Conservation (phyloP, 345 rosid genomes). For the thale cress (Arabidopsis thaliana) region TAIR10.1 NC_003070.9:2155501-2156000, state of each 20-base stretch:
- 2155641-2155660: slow-evolving; percentile 47
- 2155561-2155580: slow-evolving; percentile 60
- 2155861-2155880: slow-evolving; percentile 34
- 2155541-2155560: slow-evolving; percentile 50
- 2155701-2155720: slow-evolving; percentile 52
- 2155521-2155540: slow-evolving; percentile 53
- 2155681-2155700: slow-evolving; percentile 89
- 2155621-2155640: neutral
- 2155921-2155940: slow-evolving; percentile 2
- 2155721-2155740: slow-evolving; percentile 73
- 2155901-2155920: no score
- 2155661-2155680: slow-evolving; percentile 50
- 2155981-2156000: no score
- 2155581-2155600: slow-evolving; percentile 40
- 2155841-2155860: neutral
- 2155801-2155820: neutral
- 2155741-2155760: slow-evolving; percentile 60
- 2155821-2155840: neutral
- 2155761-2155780: neutral
- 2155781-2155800: slow-evolving; percentile 13
- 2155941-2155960: neutral
- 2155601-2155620: slow-evolving; percentile 55
- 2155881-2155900: neutral
- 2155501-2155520: slow-evolving; percentile 49
- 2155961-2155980: neutral